Evolutionary conservation across 306 rosid species (phyloP).

Genomic region (Trifolium dubium): DNA sequence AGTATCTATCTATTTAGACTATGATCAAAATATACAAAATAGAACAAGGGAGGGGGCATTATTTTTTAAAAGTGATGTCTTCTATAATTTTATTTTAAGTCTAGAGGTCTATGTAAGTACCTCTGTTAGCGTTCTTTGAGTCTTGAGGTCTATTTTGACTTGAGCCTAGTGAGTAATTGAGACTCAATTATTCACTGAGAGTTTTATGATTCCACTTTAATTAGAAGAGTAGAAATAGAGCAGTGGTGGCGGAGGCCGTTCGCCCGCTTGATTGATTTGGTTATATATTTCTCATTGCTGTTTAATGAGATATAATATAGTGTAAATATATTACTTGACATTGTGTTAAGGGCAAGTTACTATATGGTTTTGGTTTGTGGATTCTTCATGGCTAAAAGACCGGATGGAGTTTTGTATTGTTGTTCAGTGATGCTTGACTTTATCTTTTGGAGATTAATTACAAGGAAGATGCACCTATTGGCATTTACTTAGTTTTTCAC

Average conservation of each 20-base stretch:
- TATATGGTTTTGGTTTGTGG: constrained; percentile 42
- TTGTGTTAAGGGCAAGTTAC: constrained; percentile 35
- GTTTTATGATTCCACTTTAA: background rate
- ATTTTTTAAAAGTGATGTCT: constrained; percentile 37
- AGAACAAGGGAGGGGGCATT: constrained; percentile 30
- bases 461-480: constrained; percentile 24
- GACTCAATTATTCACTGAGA: background rate
- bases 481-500: constrained; percentile 41
- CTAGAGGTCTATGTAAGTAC: background rate
- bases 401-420: constrained; percentile 28
- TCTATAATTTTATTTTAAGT: constrained; percentile 9
- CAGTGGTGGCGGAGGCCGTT: constrained; percentile 57
- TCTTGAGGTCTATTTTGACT: background rate
- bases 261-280: constrained; percentile 60
- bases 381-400: constrained; percentile 13
- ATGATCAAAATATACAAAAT: constrained; percentile 5
- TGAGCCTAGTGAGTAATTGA: background rate
- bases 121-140: too few species aligned
- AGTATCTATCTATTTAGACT: constrained; percentile 10
- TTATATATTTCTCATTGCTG: constrained; percentile 32
- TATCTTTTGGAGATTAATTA: constrained; percentile 23
- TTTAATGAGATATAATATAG: constrained; percentile 40
- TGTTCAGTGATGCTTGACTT: constrained; percentile 33
- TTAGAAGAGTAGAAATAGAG: constrained; percentile 31
- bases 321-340: constrained; percentile 41